These are phyloP conservation scores for Jatropha podagrica DNA, from an alignment of 441 rosid genomes.

Conservation along the genomic window DNA sequence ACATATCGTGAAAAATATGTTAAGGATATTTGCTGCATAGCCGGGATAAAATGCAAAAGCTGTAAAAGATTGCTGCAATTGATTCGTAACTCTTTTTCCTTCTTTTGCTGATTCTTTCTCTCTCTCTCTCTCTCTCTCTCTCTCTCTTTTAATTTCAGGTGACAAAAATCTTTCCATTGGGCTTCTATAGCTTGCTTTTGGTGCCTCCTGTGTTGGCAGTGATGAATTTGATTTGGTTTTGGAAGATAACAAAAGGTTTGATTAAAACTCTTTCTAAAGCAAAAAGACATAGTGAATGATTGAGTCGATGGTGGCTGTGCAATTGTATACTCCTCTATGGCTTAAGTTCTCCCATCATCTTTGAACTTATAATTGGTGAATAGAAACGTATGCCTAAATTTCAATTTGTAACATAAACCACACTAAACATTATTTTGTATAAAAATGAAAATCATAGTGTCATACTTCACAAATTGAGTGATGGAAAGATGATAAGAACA, in stretches of 20 bases:
- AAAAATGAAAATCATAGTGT: no score
- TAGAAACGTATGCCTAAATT: no score
- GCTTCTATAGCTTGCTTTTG: constrained; percentile 63
- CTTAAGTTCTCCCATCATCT: no score
- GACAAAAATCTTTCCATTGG: constrained; percentile 60
- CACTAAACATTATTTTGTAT: no score
- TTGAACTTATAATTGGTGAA: no score
- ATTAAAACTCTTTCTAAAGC: constrained; percentile 62
- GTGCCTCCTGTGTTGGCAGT: constrained; percentile 44
- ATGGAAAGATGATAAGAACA: no score
- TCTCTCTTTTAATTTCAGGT: constrained; percentile 38
- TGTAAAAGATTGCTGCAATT: background rate
- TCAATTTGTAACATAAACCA: no score
- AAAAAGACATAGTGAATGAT: constrained; percentile 44
- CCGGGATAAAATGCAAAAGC: background rate
- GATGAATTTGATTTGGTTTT: constrained; percentile 74
- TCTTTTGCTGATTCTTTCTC: background rate
- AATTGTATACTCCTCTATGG: no score
- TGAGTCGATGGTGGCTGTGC: background rate
- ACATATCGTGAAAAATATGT: background rate
- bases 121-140: background rate
- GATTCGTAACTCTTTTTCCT: background rate
- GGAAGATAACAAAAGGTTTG: constrained; percentile 63
- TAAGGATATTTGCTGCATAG: background rate
- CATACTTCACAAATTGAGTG: no score